Evolutionary conservation across 345 rosid genomes (phyloP).

Genomic region (Camelina hispida): DNA sequence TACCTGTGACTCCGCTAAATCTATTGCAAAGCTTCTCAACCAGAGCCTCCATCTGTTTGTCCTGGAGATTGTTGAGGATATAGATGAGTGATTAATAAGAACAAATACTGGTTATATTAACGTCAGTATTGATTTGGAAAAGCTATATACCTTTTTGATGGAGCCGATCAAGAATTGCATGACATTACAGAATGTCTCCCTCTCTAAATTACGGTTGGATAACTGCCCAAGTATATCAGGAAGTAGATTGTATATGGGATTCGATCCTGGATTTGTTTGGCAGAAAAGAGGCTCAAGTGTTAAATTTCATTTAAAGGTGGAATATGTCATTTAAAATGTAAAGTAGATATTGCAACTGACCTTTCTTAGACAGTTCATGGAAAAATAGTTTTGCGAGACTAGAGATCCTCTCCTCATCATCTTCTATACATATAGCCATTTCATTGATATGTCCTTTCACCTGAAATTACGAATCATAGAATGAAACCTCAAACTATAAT

Average conservation of each 20-base stretch:
- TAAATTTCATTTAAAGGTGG: slow-evolving; percentile 27
- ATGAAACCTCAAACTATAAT: slow-evolving; percentile 38
- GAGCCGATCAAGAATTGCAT: slow-evolving; percentile 98
- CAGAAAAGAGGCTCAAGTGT: slow-evolving; percentile 23
- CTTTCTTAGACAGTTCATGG: slow-evolving; percentile 95
- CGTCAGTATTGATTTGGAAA: slow-evolving; percentile 3
- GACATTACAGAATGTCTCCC: slow-evolving; percentile 82
- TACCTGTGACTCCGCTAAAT: slow-evolving; percentile 91
- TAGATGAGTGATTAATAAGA: slow-evolving; percentile 22
- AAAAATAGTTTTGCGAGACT: slow-evolving; percentile 91
- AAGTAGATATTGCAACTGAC: slow-evolving; percentile 44
- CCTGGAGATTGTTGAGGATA: slow-evolving; percentile 53
- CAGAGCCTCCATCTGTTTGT: slow-evolving; percentile 97
- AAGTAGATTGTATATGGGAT: slow-evolving; percentile 93
- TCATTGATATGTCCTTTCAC: slow-evolving; percentile 95
- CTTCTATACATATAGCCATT: slow-evolving; percentile 89
- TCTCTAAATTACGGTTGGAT: slow-evolving; percentile 73
- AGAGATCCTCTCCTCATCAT: slow-evolving; percentile 86
- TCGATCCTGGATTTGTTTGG: slow-evolving; percentile 69
- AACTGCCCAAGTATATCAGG: slow-evolving; percentile 93
- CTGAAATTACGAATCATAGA: slow-evolving; percentile 52
- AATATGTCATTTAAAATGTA: slow-evolving; percentile 6
- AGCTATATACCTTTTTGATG: slow-evolving; percentile 76
- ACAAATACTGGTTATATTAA: slow-evolving; percentile 32
- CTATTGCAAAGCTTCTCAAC: slow-evolving; percentile 99